phyloP scores from a whole-genome alignment of 2,329 filamentous ascomycete species.

The Sclerotinia minor region DNA sequence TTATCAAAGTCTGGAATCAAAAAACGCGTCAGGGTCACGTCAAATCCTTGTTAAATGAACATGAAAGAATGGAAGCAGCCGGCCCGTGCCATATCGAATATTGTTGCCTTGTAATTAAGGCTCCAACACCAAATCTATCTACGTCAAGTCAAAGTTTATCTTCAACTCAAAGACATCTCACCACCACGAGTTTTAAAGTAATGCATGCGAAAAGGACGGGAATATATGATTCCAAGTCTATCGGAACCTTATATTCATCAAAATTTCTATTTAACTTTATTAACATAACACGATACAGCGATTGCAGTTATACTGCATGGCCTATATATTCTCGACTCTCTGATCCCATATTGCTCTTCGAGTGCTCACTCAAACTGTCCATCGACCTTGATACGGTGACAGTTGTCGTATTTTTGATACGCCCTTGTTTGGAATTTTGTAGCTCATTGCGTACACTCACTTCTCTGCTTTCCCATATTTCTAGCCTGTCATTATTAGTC shows the following conservation, averaged over 20 bases:
- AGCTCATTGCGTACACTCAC: constrained; percentile 6
- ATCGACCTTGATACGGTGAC: constrained; percentile 2
- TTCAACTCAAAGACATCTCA: not conserved
- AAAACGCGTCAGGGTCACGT: constrained; percentile 25
- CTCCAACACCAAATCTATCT: not conserved
- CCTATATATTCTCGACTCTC: not conserved
- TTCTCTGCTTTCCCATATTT: constrained; percentile 23
- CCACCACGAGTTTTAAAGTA: not conserved
- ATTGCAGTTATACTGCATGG: not conserved
- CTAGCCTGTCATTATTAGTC: constrained; percentile 5
- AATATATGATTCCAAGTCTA: not conserved
- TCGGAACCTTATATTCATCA: not conserved
- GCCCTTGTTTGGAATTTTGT: not conserved
- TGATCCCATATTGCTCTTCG: not conserved
- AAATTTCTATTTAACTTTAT: not conserved
- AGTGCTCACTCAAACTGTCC: not conserved
- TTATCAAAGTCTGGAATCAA: constrained; percentile 20
- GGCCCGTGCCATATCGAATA: not conserved
- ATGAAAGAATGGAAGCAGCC: not conserved
- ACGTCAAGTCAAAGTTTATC: not conserved
- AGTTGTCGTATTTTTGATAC: not conserved
- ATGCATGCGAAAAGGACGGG: not conserved
- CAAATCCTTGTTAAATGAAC: not conserved
- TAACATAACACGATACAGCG: too few relatives aligned
- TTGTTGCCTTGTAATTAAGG: not conserved